Conservation (phyloP, 2,329 filamentous ascomycete genomes). For the Fusarium virguliforme region DNA sequence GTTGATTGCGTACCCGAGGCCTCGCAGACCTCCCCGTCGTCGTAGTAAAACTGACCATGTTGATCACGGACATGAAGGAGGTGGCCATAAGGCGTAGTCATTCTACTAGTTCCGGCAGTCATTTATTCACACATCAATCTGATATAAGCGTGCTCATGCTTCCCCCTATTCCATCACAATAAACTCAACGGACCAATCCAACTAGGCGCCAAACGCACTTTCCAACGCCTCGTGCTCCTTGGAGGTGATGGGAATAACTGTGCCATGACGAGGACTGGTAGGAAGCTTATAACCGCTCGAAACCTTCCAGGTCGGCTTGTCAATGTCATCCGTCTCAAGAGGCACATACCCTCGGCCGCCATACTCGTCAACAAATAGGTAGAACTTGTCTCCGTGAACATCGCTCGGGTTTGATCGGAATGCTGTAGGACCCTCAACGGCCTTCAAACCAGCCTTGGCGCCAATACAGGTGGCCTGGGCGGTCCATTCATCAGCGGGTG, state of each 20-base stretch:
- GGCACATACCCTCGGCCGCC: constrained; percentile 68
- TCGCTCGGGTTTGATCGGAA: constrained; percentile 68
- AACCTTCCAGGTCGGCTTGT: constrained; percentile 65
- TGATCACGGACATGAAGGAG: too few relatives aligned
- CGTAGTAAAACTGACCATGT: too few relatives aligned
- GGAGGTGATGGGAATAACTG: constrained; percentile 67
- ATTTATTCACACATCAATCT: too few relatives aligned
- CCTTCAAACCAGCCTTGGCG: constrained; percentile 63
- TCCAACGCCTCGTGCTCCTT: constrained; percentile 35
- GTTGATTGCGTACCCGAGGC: too few relatives aligned
- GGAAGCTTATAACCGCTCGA: constrained; percentile 64
- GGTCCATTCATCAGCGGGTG: constrained; percentile 61
- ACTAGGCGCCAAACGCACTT: constrained; percentile 18
- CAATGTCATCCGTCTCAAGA: constrained; percentile 66
- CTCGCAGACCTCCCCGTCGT: too few relatives aligned
- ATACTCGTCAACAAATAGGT: constrained; percentile 71
- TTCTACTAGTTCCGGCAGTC: too few relatives aligned
- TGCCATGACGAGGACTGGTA: constrained; percentile 67
- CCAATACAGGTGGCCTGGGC: constrained; percentile 66
- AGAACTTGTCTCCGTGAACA: constrained; percentile 67
- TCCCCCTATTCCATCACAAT: too few relatives aligned
- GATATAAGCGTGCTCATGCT: too few relatives aligned
- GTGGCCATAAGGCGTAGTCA: too few relatives aligned
- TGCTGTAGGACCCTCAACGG: constrained; percentile 67
- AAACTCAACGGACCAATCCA: not conserved